These are phyloP conservation scores for Solanum megistacrolobum DNA, from an alignment of 257 asterid genomes.

Conservation along the genomic window DNA sequence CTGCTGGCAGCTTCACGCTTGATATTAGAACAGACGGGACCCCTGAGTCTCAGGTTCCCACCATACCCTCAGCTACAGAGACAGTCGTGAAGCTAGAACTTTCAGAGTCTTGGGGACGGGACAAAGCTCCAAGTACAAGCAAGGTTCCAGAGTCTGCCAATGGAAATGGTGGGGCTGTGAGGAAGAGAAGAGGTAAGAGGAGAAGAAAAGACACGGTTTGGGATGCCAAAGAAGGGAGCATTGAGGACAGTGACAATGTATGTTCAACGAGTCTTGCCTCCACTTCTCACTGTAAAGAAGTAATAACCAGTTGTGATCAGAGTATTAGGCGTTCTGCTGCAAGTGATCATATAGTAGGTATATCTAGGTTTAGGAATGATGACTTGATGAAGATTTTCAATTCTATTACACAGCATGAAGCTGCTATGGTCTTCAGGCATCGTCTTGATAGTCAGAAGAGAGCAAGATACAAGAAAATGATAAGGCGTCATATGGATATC, in stretches of 20 bases:
- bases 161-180: conserved; percentile 32
- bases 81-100: conserved; percentile 21
- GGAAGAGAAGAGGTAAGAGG: conserved; percentile 69
- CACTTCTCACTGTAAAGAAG: conserved; percentile 32
- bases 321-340: conserved; percentile 9
- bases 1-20: conserved; percentile 72
- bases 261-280: conserved; percentile 37
- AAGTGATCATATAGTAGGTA: conserved; percentile 12
- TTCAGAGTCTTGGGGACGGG: conserved; percentile 26
- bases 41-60: conserved; percentile 22
- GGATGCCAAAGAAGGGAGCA: conserved; percentile 48
- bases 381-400: conserved; percentile 44
- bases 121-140: conserved; percentile 10
- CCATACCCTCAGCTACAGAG: conserved; percentile 6
- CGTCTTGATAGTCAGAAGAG: conserved; percentile 96
- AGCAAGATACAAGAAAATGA: conserved; percentile 68
- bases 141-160: conserved; percentile 16
- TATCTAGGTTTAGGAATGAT: conserved; percentile 10
- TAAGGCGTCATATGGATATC: conserved; percentile 65
- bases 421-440: conserved; percentile 67
- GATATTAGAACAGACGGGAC: conserved; percentile 37
- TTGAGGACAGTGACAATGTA: conserved; percentile 50
- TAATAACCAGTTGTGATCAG: conserved; percentile 22
- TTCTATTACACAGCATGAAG: conserved; percentile 46
- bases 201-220: conserved; percentile 45